These are phyloP conservation scores for Salix purpurea DNA, from an alignment of 345 rosid genomes.

Conservation along the genomic window DNA sequence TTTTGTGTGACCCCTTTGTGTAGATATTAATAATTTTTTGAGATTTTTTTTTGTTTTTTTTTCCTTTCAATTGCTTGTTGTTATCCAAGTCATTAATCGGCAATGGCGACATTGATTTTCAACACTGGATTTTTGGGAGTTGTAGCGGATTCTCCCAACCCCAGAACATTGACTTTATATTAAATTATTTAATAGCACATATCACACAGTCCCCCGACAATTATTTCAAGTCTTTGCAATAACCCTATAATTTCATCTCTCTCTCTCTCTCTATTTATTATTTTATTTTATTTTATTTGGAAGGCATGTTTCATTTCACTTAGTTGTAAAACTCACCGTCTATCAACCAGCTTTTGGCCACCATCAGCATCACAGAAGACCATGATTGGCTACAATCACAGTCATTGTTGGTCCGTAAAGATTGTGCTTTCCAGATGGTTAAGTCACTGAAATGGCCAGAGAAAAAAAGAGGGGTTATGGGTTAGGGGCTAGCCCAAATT, in stretches of 20 bases:
- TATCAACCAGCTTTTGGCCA: slow-evolving; percentile 10
- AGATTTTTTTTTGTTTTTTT: neutral
- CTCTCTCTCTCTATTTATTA: too few species aligned
- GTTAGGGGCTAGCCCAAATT: neutral
- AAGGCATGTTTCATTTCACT: neutral
- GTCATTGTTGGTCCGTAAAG: slow-evolving; percentile 15
- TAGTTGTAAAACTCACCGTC: slow-evolving; percentile 6
- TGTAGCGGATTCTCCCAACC: neutral
- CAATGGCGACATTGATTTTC: neutral
- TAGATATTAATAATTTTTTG: neutral
- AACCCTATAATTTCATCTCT: too few species aligned
- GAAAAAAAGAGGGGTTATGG: neutral
- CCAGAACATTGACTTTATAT: neutral
- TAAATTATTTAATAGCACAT: neutral
- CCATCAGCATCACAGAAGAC: slow-evolving; percentile 13
- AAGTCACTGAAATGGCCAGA: neutral
- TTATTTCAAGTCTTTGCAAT: too few species aligned
- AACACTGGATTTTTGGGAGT: neutral
- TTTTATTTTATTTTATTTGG: too few species aligned
- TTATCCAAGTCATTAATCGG: neutral
- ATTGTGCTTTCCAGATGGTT: neutral
- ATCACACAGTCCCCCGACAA: too few species aligned
- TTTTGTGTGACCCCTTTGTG: too few species aligned
- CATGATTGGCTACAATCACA: slow-evolving; percentile 7
- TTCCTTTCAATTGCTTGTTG: neutral